phyloP scores from a whole-genome alignment of 352 stramenopile species.

The Aphanomyces astaci region DNA sequence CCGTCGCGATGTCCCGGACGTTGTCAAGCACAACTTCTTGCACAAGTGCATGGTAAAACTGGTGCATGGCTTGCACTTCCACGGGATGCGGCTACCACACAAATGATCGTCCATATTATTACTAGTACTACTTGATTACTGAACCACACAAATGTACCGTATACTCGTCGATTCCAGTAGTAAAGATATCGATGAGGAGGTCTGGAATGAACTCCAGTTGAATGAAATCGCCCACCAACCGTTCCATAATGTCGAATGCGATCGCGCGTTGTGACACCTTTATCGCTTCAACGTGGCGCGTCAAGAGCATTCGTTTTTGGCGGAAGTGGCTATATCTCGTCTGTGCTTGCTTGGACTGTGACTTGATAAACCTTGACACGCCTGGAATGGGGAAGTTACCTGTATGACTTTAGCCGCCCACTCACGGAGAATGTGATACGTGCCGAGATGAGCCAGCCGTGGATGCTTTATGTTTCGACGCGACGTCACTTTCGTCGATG shows the following conservation, averaged over 20 bases:
- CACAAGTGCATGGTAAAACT: background rate
- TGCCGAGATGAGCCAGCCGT: background rate
- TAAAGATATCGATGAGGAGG: slow-evolving; percentile 18
- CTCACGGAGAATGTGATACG: slow-evolving; percentile 3
- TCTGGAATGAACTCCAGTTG: slow-evolving; percentile 14
- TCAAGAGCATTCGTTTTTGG: background rate
- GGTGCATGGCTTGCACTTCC: background rate
- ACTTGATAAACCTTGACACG: background rate
- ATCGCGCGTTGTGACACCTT: background rate
- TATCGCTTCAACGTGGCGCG: background rate
- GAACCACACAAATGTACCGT: background rate
- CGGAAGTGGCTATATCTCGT: background rate
- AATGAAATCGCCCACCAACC: slow-evolving; percentile 7
- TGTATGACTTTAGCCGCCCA: slow-evolving; percentile 18
- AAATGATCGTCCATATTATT: background rate
- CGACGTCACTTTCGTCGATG: background rate
- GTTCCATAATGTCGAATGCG: background rate
- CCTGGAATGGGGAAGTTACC: background rate
- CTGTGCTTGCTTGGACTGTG: too few species aligned
- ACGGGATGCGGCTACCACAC: background rate
- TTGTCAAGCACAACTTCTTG: background rate
- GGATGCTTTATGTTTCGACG: background rate
- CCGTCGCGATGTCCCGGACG: background rate
- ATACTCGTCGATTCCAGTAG: background rate
- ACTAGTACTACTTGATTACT: background rate